Percentiles rank a stretch among this genome's conserved stretches.
Evolutionary conservation across 345 rosid genomes (phyloP).

Genomic region (Salix dunnii): DNA sequence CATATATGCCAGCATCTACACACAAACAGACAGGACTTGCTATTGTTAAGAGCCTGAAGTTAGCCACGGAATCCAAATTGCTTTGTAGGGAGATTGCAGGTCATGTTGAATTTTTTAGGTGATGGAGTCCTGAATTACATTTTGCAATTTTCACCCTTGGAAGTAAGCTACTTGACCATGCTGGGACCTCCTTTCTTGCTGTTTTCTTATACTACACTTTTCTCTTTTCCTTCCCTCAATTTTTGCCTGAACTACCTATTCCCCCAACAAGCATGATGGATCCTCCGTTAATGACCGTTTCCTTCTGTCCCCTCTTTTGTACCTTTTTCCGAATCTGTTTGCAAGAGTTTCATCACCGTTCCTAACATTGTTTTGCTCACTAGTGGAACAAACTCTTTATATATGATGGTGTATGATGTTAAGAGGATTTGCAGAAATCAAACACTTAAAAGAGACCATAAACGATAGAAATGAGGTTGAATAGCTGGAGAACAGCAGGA

Average conservation of each 20-base stretch:
- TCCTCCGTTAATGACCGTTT: not conserved
- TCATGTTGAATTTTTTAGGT: constrained; percentile 69
- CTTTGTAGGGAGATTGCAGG: constrained; percentile 82
- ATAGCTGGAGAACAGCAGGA: not conserved
- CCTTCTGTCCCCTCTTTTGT: not conserved
- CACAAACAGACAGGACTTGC: constrained; percentile 66
- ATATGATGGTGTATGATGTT: not conserved
- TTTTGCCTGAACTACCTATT: not conserved
- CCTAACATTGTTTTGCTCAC: not conserved
- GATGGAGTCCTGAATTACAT: constrained; percentile 2
- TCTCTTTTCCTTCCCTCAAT: not conserved
- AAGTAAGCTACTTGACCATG: not conserved
- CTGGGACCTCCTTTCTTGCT: not conserved
- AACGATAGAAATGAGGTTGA: not conserved
- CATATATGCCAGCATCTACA: constrained; percentile 57
- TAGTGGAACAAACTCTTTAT: not conserved
- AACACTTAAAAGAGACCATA: not conserved
- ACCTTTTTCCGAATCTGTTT: not conserved
- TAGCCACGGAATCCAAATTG: constrained; percentile 62
- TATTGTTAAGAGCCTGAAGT: constrained; percentile 54
- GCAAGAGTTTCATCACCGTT: not conserved
- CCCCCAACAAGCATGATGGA: not conserved
- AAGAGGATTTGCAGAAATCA: not conserved
- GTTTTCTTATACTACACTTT: not conserved
- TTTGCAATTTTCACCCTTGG: not conserved